Evolutionary conservation across 2,329 filamentous ascomycete species (phyloP).

Genomic region (Cladosporium sp.): DNA sequence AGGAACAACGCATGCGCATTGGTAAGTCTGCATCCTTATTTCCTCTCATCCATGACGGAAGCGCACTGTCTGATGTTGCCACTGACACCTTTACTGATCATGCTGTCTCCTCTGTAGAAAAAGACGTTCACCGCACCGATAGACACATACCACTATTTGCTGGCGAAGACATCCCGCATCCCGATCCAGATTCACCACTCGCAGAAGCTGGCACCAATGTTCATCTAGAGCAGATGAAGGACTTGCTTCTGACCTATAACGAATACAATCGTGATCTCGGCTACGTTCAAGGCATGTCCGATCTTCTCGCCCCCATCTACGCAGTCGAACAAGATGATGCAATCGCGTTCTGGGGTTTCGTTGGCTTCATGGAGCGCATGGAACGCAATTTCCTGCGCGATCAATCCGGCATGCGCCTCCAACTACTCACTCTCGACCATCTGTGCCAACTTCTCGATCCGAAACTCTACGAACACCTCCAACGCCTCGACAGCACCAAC

Average conservation of each 20-base stretch:
- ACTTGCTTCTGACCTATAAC: conserved; percentile 97
- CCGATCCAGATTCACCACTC: conserved; percentile 92
- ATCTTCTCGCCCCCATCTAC: conserved; percentile 91
- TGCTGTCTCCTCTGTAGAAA: conserved; percentile 64
- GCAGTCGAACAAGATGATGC: conserved; percentile 97
- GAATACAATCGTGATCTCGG: conserved; percentile 94
- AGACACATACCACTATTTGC: conserved; percentile 92
- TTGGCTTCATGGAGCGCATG: conserved; percentile 96
- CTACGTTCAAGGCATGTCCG: conserved; percentile 98
- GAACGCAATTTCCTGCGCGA: conserved; percentile 94
- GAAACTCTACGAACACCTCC: conserved; percentile 83
- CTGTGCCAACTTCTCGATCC: conserved; percentile 97
- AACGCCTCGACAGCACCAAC: conserved; percentile 90
- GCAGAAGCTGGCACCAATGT: conserved; percentile 91
- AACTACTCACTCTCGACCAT: conserved; percentile 86
- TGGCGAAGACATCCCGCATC: conserved; percentile 93
- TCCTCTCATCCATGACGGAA: not conserved
- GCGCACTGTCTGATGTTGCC: conserved; percentile 12
- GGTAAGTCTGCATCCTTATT: conserved; percentile 55
- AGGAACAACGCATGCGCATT: conserved; percentile 87
- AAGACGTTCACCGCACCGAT: conserved; percentile 96
- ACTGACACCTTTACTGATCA: conserved; percentile 37
- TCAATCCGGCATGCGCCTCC: conserved; percentile 91
- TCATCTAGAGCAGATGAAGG: conserved; percentile 97
- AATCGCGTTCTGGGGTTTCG: conserved; percentile 93